phyloP scores from a whole-genome alignment of 129 eudicot species.

The Logfia minima region DNA sequence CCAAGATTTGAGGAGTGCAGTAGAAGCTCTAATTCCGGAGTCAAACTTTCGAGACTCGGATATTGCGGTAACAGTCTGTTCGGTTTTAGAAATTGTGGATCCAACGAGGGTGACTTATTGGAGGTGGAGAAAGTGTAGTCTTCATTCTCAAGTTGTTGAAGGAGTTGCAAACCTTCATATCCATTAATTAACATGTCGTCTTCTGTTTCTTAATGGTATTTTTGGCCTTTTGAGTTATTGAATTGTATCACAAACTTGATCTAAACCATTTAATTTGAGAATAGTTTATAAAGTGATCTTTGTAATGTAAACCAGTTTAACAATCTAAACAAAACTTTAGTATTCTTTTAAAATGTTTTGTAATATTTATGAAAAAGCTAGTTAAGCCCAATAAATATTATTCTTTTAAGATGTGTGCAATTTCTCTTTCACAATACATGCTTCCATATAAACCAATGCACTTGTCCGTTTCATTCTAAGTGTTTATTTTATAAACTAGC shows the following conservation, averaged over 20 bases:
- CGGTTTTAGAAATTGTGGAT: constrained; percentile 61
- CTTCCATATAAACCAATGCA: too few relatives aligned
- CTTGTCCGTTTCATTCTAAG: too few relatives aligned
- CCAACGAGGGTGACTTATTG: constrained; percentile 78
- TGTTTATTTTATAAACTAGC: too few relatives aligned
- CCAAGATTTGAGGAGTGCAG: constrained; percentile 57
- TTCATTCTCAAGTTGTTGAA: constrained; percentile 35
- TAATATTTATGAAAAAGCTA: too few relatives aligned
- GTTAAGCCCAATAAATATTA: too few relatives aligned
- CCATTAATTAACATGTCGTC: constrained; percentile 14
- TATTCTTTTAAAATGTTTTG: background rate
- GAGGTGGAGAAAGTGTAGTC: constrained; percentile 75
- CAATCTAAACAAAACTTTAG: background rate
- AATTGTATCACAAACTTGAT: background rate
- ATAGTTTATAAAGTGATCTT: background rate
- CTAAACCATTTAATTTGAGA: constrained; percentile 1
- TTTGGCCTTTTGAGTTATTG: background rate
- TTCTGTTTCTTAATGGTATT: background rate
- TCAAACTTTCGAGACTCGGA: constrained; percentile 29
- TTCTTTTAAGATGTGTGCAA: too few relatives aligned
- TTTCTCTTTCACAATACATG: too few relatives aligned
- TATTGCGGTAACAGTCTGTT: constrained; percentile 52
- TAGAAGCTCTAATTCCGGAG: constrained; percentile 48
- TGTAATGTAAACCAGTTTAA: background rate
- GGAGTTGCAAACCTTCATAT: constrained; percentile 33